Conservation (phyloP, 768 basidiomycete species). For the Psilocybe cyanescens region DNA sequence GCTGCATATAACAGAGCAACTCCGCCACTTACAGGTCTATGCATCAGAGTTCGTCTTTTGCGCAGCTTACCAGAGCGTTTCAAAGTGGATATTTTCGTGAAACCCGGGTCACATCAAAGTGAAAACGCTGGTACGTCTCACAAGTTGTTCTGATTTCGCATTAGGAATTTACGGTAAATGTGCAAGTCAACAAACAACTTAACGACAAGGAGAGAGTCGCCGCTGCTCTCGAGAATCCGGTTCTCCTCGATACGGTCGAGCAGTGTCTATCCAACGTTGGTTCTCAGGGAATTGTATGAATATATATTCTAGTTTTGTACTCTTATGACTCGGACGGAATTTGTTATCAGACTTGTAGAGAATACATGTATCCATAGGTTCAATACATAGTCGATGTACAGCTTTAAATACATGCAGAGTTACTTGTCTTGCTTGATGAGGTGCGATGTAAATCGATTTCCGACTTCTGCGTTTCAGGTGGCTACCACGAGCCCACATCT, state of each 20-base stretch:
- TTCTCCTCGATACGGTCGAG: slow-evolving; percentile 86
- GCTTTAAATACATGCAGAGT: not conserved
- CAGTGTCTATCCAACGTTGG: slow-evolving; percentile 49
- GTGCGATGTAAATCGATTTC: not conserved
- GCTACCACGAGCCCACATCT: not conserved
- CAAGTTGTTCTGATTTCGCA: not conserved
- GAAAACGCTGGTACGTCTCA: slow-evolving; percentile 75
- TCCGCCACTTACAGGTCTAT: slow-evolving; percentile 64
- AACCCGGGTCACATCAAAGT: slow-evolving; percentile 95
- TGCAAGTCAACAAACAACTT: slow-evolving; percentile 94
- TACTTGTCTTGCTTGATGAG: not conserved
- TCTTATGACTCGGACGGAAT: slow-evolving; percentile 4
- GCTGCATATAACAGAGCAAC: slow-evolving; percentile 1
- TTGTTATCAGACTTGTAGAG: not conserved
- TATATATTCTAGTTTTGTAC: not conserved
- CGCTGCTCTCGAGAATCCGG: slow-evolving; percentile 92
- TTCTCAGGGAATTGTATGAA: slow-evolving; percentile 20
- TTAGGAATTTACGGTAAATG: slow-evolving; percentile 1
- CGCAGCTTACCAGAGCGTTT: slow-evolving; percentile 90
- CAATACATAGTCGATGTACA: slow-evolving; percentile 3
- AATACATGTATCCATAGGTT: slow-evolving; percentile 16
- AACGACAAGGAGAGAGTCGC: slow-evolving; percentile 99
- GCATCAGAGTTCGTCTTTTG: slow-evolving; percentile 90
- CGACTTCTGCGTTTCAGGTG: not conserved
- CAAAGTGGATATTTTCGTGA: slow-evolving; percentile 92